A percentile compares a stretch with the other conserved stretches of the same genome.
These are phyloP conservation scores for Ogataea minuta DNA, from an alignment of 805 yeast species.

Conservation along the genomic window DNA sequence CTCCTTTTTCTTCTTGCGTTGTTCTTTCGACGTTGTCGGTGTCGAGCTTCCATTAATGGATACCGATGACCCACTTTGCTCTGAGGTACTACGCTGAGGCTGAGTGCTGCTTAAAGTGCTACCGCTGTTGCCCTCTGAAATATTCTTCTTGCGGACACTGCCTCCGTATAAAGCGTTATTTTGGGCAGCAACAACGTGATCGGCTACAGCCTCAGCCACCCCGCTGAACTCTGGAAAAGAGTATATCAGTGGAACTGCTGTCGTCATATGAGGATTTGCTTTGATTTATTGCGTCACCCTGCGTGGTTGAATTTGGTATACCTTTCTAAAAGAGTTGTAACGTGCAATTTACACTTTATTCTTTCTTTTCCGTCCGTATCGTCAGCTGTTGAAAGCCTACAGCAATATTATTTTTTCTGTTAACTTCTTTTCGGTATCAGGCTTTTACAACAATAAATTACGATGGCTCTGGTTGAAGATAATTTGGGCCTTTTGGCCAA, in stretches of 20 bases:
- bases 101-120: slow-evolving; percentile 1
- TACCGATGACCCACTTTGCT: slow-evolving; percentile 13
- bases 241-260: slow-evolving; percentile 90
- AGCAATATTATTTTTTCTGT: slow-evolving; percentile 12
- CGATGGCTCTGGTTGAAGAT: slow-evolving; percentile 1
- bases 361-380: slow-evolving; percentile 1
- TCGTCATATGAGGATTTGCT: slow-evolving; percentile 55
- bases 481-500: slow-evolving; percentile 3
- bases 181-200: slow-evolving; percentile 88
- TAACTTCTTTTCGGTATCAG: slow-evolving; percentile 10
- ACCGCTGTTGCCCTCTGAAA: slow-evolving; percentile 8
- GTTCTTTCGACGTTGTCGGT: slow-evolving; percentile 24
- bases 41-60: slow-evolving; percentile 13
- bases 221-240: slow-evolving; percentile 87
- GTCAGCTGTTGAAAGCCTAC: slow-evolving; percentile 3
- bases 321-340: background rate
- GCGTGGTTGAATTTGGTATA: background rate
- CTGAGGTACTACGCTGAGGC: slow-evolving; percentile 6
- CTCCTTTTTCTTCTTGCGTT: slow-evolving; percentile 49
- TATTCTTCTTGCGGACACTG: slow-evolving; percentile 20
- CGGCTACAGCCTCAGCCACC: slow-evolving; percentile 96
- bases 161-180: slow-evolving; percentile 55
- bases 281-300: too few relatives aligned
- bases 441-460: background rate
- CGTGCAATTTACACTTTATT: background rate